Evolutionary conservation across 148 eudicot genomes (phyloP), one percentile per base, ranked within the genome.

Genomic region (Linanthus parryae): DNA sequence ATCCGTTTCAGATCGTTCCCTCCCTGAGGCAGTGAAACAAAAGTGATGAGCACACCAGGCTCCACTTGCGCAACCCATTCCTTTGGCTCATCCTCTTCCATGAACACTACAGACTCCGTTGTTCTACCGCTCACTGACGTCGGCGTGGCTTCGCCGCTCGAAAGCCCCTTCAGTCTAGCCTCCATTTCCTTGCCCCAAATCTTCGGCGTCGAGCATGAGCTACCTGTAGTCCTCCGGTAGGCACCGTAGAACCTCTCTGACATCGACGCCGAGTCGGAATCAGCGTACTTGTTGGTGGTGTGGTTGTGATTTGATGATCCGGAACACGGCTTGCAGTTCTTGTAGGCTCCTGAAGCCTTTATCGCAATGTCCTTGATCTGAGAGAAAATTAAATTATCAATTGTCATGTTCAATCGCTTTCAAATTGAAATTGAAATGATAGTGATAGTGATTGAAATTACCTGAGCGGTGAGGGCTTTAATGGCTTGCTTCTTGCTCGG

Each of bases 41-140:
- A 92, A n/a, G 94, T 92, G 44, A 92, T 92, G 2, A 92, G 71
- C 25, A 92, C 96, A 48, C 99, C 96, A 15, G 98, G 99, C 78
- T 92, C 99, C 44, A 92, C 94, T 57, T 87, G 99, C 25, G 99
- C 99, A 46, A 88, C 88, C 99, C 99, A 92, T 60, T 92, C 99
- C 63, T 82, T 84, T 12, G 84, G 74, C 74, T 82, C 88, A 61
- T 86, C 94, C 44, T 89, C 95, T 44, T 87, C 99, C 69, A 77
- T 94, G 69, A 77, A 54, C 36, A 87, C 81, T 78, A 75, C 77
- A 4, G 73, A 73, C 0, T 90, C 79, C 44, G 84, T 96, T 0
- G 78, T 75, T 33, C 99, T 73, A 16, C 96, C 85, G 31, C 98
- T 92, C 26, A 82, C 70, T 0, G 99, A 92, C 37, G 77, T 78